These are phyloP conservation scores for Pelargonium cotyledonis DNA, from an alignment of 441 rosid species.

Conservation along the genomic window DNA sequence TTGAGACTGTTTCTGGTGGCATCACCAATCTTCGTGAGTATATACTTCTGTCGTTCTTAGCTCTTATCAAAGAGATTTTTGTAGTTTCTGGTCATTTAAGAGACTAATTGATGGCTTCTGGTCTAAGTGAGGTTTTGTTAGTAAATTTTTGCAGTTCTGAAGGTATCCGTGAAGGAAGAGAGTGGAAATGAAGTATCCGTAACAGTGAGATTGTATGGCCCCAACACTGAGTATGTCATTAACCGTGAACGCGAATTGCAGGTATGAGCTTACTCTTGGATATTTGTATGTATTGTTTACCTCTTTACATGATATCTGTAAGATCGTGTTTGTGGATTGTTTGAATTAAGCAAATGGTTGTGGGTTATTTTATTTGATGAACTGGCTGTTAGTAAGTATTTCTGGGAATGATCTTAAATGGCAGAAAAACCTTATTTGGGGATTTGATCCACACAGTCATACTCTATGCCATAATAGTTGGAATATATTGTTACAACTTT, in stretches of 20 bases:
- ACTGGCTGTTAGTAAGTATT: constrained; percentile 1
- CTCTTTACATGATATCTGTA: not conserved
- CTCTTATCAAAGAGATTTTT: not conserved
- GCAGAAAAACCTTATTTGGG: no score
- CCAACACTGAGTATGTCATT: constrained; percentile 88
- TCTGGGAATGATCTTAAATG: not conserved
- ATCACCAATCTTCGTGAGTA: constrained; percentile 84
- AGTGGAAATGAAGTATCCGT: constrained; percentile 39
- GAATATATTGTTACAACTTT: no score
- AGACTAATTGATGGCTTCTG: not conserved
- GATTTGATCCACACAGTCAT: no score
- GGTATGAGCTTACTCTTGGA: constrained; percentile 31
- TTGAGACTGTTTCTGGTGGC: constrained; percentile 84
- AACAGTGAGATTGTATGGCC: constrained; percentile 85
- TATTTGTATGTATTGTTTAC: not conserved
- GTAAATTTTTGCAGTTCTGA: constrained; percentile 50
- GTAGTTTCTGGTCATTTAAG: not conserved
- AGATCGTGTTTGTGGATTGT: no score
- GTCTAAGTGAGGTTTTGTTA: not conserved
- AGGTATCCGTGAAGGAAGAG: constrained; percentile 74
- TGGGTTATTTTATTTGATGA: not conserved
- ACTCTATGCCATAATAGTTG: no score
- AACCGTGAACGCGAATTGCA: constrained; percentile 70
- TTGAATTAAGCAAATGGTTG: not conserved
- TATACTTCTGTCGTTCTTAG: constrained; percentile 4